Percentiles rank a stretch among this genome's conserved stretches.
These are phyloP conservation scores for Tricharina praecox DNA, from an alignment of 495 filamentous ascomycete genomes.

Conservation along the genomic window DNA sequence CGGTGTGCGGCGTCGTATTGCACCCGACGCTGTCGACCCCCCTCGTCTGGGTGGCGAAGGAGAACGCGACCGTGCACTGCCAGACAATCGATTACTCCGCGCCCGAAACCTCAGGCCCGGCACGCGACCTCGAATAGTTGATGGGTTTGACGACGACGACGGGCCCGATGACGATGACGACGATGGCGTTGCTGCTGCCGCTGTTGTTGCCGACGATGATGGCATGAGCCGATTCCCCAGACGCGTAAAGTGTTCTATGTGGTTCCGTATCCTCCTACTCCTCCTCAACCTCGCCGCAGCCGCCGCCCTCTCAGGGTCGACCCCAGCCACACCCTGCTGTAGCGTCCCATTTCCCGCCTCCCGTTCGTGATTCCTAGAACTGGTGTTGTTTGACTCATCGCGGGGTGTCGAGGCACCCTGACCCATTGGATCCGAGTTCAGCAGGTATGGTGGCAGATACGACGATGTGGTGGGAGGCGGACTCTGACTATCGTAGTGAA, in stretches of 20 bases:
- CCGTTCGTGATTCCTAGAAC: constrained; percentile 5
- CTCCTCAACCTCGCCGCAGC: constrained; percentile 17
- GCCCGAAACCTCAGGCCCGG: constrained; percentile 36
- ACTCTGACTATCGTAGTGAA: too few relatives aligned
- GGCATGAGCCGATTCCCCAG: constrained; percentile 20
- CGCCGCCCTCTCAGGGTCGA: constrained; percentile 14
- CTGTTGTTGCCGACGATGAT: constrained; percentile 6
- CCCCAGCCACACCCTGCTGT: constrained; percentile 4
- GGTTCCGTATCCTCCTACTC: constrained; percentile 21
- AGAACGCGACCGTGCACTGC: constrained; percentile 21
- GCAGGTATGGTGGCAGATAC: constrained; percentile 11
- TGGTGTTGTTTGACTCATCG: constrained; percentile 22
- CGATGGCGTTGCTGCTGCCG: constrained; percentile 8
- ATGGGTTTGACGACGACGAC: constrained; percentile 7
- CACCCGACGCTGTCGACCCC: constrained; percentile 10
- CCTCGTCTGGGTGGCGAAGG: constrained; percentile 13
- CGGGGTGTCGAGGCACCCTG: constrained; percentile 28
- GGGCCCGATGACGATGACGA: too few relatives aligned
- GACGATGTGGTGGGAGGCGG: too few relatives aligned
- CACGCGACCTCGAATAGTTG: constrained; percentile 31
- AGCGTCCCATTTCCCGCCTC: constrained; percentile 11
- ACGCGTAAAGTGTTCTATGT: constrained; percentile 23
- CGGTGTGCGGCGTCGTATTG: too few relatives aligned
- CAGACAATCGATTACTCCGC: constrained; percentile 10
- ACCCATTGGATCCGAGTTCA: constrained; percentile 26